phyloP scores from a whole-genome alignment of 2,329 filamentous ascomycete species.

The Colletotrichum lupini region DNA sequence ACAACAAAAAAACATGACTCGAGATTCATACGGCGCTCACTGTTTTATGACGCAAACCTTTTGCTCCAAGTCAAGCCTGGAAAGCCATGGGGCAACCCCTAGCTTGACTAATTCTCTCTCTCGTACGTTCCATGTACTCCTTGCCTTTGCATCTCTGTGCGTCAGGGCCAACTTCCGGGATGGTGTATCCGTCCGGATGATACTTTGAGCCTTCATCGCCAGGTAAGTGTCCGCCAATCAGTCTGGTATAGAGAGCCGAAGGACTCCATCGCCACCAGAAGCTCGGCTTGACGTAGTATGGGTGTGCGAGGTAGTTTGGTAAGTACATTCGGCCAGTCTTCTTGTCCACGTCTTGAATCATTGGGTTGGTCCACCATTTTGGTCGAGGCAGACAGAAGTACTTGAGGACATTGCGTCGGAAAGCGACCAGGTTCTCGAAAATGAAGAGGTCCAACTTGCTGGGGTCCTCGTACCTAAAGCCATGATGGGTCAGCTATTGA shows the following conservation, averaged over 20 bases:
- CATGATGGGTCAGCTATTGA: neutral
- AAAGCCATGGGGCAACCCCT: conserved; percentile 25
- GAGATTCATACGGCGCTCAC: neutral
- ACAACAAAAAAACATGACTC: neutral
- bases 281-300: conserved; percentile 64
- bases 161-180: conserved; percentile 42
- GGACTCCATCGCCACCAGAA: conserved; percentile 60
- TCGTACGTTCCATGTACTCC: conserved; percentile 29
- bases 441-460: conserved; percentile 1
- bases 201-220: conserved; percentile 58
- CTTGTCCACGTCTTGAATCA: conserved; percentile 47
- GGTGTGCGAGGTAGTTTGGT: conserved; percentile 56
- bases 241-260: conserved; percentile 54
- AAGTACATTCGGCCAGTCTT: conserved; percentile 54
- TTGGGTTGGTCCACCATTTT: conserved; percentile 36
- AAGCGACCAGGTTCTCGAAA: conserved; percentile 44
- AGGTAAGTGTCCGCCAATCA: conserved; percentile 58
- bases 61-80: neutral
- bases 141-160: conserved; percentile 37
- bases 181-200: conserved; percentile 57
- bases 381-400: conserved; percentile 62
- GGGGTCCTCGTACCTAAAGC: conserved; percentile 7
- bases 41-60: neutral
- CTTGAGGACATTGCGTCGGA: conserved; percentile 58
- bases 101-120: neutral